phyloP scores from a whole-genome alignment of 2,329 filamentous ascomycete species.

The Diplodia corticola region DNA sequence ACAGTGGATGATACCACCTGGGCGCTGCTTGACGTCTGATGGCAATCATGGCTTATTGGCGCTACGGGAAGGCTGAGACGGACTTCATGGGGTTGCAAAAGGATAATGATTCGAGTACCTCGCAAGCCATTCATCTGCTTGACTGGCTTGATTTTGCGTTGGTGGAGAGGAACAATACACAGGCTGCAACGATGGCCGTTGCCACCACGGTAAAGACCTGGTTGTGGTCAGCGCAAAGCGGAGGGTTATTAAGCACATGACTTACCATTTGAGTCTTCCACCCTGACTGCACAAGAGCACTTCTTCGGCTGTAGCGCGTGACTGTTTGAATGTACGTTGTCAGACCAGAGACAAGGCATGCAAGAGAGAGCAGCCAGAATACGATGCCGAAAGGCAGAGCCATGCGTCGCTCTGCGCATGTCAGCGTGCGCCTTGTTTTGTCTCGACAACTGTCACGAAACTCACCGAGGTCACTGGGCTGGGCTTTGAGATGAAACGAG shows the following conservation, averaged over 20 bases:
- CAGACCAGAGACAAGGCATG: slow-evolving; percentile 75
- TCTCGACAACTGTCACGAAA: slow-evolving; percentile 24
- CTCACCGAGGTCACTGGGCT: slow-evolving; percentile 56
- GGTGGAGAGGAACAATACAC: slow-evolving; percentile 43
- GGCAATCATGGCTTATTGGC: background rate
- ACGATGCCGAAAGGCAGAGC: slow-evolving; percentile 80
- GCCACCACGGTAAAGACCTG: slow-evolving; percentile 42
- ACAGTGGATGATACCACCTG: slow-evolving; percentile 93
- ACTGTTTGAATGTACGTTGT: slow-evolving; percentile 85
- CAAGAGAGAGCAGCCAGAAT: slow-evolving; percentile 80
- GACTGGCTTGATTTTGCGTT: slow-evolving; percentile 30
- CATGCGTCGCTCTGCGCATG: slow-evolving; percentile 66
- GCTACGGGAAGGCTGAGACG: background rate
- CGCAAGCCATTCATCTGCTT: background rate
- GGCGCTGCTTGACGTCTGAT: slow-evolving; percentile 72
- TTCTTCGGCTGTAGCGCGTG: slow-evolving; percentile 74
- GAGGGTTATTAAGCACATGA: slow-evolving; percentile 23
- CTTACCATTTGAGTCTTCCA: slow-evolving; percentile 84
- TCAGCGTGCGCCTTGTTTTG: background rate
- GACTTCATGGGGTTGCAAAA: slow-evolving; percentile 1
- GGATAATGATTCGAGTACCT: background rate
- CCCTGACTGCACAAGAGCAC: slow-evolving; percentile 86
- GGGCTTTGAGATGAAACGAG: slow-evolving; percentile 82
- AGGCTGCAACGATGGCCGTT: slow-evolving; percentile 43
- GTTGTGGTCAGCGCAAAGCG: background rate